phyloP scores from a whole-genome alignment of 441 rosid species.

The Gossypium trilobum region DNA sequence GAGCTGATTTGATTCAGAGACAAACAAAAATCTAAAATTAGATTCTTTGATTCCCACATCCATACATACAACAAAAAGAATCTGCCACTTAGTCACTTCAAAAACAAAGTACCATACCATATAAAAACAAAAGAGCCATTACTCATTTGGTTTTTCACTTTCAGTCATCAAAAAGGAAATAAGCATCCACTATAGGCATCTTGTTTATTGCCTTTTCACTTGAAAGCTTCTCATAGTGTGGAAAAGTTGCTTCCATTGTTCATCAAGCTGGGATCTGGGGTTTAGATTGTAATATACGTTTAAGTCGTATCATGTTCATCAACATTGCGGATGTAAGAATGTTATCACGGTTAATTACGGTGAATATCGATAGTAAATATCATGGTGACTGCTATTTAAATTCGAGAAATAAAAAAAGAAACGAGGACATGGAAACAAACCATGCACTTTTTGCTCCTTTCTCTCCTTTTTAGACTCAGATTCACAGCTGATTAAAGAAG shows the following conservation, averaged over 20 bases:
- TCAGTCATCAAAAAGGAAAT: constrained; percentile 26
- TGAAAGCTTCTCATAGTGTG: constrained; percentile 19
- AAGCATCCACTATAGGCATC: constrained; percentile 25
- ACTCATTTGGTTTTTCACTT: constrained; percentile 24
- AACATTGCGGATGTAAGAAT: not conserved
- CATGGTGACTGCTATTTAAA: not conserved
- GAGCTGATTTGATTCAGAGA: constrained; percentile 1
- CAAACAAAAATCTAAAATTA: constrained; percentile 35
- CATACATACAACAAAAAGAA: constrained; percentile 70
- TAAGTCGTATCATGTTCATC: not conserved
- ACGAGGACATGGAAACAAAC: constrained; percentile 40
- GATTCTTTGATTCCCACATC: constrained; percentile 71
- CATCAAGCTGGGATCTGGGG: constrained; percentile 43
- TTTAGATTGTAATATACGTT: not conserved
- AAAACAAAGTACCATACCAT: not conserved
- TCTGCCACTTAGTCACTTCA: constrained; percentile 48
- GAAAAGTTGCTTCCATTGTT: constrained; percentile 37
- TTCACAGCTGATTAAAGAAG: constrained; percentile 39
- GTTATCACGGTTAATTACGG: not conserved
- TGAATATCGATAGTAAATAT: too few relatives aligned
- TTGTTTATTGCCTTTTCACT: not conserved
- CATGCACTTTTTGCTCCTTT: constrained; percentile 53
- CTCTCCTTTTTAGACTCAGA: constrained; percentile 40
- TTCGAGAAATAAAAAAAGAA: constrained; percentile 43
- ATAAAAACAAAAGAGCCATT: not conserved